Conservation (phyloP, 2,329 filamentous ascomycete genomes). For the Orbilia blumenaviensis region DNA sequence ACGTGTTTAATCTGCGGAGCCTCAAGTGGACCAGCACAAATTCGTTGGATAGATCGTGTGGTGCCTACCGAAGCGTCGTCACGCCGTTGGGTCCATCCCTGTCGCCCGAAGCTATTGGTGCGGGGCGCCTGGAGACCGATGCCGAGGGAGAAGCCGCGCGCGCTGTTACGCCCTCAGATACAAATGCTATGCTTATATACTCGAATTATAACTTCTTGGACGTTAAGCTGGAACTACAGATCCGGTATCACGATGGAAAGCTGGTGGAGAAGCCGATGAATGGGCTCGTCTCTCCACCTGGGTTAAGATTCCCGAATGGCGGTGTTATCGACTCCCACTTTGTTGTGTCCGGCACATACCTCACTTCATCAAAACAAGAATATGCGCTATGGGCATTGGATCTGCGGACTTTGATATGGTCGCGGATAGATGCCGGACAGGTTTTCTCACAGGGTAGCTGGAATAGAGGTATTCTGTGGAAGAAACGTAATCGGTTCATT, state of each 20-base stretch:
- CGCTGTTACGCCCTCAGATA: slow-evolving; percentile 44
- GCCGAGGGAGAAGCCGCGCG: slow-evolving; percentile 58
- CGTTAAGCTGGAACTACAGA: slow-evolving; percentile 92
- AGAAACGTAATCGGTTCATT: slow-evolving; percentile 90
- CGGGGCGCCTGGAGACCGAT: slow-evolving; percentile 60
- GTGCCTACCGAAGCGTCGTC: slow-evolving; percentile 94
- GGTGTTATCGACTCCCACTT: slow-evolving; percentile 96
- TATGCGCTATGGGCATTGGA: slow-evolving; percentile 97
- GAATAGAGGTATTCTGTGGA: slow-evolving; percentile 95
- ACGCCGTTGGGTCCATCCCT: slow-evolving; percentile 70
- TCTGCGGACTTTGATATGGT: slow-evolving; percentile 87
- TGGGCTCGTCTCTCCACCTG: slow-evolving; percentile 84
- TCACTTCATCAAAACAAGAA: slow-evolving; percentile 97
- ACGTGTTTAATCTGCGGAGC: slow-evolving; percentile 94
- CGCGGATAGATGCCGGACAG: slow-evolving; percentile 90
- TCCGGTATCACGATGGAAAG: slow-evolving; percentile 82
- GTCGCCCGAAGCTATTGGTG: slow-evolving; percentile 63
- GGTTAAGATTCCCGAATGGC: slow-evolving; percentile 92
- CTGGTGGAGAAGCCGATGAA: slow-evolving; percentile 90
- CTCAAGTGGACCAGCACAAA: slow-evolving; percentile 95
- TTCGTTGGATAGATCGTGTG: slow-evolving; percentile 86
- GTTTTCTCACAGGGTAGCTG: slow-evolving; percentile 97
- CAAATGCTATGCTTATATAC: slow-evolving; percentile 84
- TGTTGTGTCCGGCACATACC: slow-evolving; percentile 94
- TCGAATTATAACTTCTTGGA: slow-evolving; percentile 99